These are phyloP conservation scores for Mrakia hoshinonis DNA, from an alignment of 768 basidiomycete species.

Conservation along the genomic window DNA sequence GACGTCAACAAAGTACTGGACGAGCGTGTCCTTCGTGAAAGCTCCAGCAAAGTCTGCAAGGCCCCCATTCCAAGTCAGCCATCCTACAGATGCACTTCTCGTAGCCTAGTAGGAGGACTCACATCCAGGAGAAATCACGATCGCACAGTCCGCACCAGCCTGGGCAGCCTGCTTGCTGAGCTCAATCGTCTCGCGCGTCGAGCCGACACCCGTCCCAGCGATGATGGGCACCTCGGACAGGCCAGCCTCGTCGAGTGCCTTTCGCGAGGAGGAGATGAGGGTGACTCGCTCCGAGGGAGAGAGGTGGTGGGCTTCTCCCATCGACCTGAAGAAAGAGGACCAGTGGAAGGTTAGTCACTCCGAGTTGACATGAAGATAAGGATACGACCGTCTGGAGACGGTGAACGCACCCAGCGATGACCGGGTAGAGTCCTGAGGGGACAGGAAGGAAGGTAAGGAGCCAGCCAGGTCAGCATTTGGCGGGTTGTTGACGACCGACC, in stretches of 20 bases:
- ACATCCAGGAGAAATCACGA: constrained; percentile 15
- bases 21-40: constrained; percentile 59
- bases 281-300: constrained; percentile 57
- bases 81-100: no score
- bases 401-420: constrained; percentile 49
- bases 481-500: no score
- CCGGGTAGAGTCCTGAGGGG: constrained; percentile 47
- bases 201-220: constrained; percentile 64
- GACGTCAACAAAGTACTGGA: constrained; percentile 69
- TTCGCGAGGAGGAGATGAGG: constrained; percentile 60
- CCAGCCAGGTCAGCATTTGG: neutral
- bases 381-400: no score
- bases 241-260: constrained; percentile 60
- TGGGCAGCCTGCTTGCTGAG: constrained; percentile 66
- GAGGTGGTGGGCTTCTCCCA: constrained; percentile 75
- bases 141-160: constrained; percentile 54
- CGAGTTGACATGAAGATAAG: neutral
- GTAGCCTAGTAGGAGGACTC: no score
- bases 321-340: constrained; percentile 46
- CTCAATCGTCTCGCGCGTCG: constrained; percentile 72
- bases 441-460: neutral
- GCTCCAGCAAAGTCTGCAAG: constrained; percentile 67
- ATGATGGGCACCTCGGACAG: constrained; percentile 58
- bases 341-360: neutral
- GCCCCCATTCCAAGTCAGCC: neutral